Conservation (phyloP, 192 early-diverging fungal species). For the Backusella luteola region DNA sequence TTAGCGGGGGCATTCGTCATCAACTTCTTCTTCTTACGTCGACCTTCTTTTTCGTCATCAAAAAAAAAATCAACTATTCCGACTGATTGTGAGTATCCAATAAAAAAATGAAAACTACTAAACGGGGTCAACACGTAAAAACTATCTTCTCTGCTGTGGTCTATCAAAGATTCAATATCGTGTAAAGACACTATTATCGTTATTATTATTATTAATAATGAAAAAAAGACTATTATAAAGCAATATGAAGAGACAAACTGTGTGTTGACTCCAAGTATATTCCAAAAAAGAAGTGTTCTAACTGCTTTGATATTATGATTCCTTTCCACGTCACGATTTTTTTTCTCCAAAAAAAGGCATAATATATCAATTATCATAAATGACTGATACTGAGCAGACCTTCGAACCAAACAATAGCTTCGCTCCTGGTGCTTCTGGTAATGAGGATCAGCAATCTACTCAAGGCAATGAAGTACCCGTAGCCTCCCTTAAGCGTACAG, state of each 20-base stretch:
- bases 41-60: constrained; percentile 10
- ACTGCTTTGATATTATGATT: not conserved
- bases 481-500: not conserved
- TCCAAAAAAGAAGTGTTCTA: not conserved
- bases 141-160: not conserved
- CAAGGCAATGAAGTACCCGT: not conserved
- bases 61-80: constrained; percentile 9
- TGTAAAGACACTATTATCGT: not conserved
- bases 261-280: not conserved
- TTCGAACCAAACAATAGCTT: not conserved
- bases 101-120: constrained; percentile 5
- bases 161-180: not conserved
- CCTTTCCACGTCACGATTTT: not conserved
- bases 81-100: constrained; percentile 5
- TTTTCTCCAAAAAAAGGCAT: not conserved
- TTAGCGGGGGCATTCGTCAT: not conserved
- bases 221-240: not conserved
- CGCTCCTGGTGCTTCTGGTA: not conserved
- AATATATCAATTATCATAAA: not conserved
- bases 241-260: not conserved
- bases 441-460: not conserved
- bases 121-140: constrained; percentile 1
- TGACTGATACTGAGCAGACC: not conserved
- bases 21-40: constrained; percentile 6
- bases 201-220: not conserved